Evolutionary conservation across 768 basidiomycete genomes (phyloP), one percentile per base, ranked within the genome.

Genomic region (Phallus indusiatus): DNA sequence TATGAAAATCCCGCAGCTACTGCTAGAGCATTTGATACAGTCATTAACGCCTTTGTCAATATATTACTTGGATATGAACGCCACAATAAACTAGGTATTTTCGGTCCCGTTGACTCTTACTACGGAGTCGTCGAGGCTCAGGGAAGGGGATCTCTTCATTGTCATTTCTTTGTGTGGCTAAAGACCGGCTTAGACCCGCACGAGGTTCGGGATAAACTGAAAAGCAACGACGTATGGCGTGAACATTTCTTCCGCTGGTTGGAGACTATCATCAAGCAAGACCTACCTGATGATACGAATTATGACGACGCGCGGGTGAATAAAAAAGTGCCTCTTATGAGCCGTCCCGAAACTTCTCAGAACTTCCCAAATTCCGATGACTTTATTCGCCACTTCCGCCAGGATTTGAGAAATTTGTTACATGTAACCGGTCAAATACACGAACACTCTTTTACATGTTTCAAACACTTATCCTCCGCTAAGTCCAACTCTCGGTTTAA

Each of bases 101-200:
- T 54, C 35, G 53, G 53, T 1, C 24, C 9, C 2, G 28, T 54
- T 5, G 53, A 54, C 2, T 54, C 53, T 11, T 36, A 54, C 18
- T 54, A 54, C 35, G 53, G 53, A 21, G 53, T 54, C 35, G 18
- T 54, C 5, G 53, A 54, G n/a, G 53, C 53, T 21, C 53, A 54
- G n/a, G 53, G 20, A 3, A 24, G 20, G 14, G 20, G 53, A 28
- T 6, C 20, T 18, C 34, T 28, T 20, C 5, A 5, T 3, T 54
- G 4, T 5, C 53, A 5, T 6, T 54, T 54, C 18, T 54, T 54
- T 20, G n/a, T 54, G 2, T 54, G 53, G 53, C n/a, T 54, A 20
- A 17, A 28, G 7, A n/a, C 5, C 35, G 20, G 53, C 4, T 11
- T 54, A 20, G 9, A 24, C n/a, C 53, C 28, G 1, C 14, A 5